Evolutionary conservation across 106 monocot species (phyloP).

Genomic region (Dendrobium chrysotoxum): DNA sequence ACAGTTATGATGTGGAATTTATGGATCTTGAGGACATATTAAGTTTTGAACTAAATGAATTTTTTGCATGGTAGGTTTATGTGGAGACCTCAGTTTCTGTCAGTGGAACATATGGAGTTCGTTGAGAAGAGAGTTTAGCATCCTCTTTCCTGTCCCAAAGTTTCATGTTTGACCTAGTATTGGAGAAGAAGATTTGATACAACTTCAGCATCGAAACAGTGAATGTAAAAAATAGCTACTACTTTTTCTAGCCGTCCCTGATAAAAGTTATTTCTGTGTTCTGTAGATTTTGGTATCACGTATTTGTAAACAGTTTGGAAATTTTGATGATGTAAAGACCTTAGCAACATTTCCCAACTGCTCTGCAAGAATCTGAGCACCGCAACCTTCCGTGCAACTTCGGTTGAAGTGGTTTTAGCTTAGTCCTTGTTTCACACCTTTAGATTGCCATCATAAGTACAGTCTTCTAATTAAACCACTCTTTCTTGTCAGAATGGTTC

Average conservation of each 20-base stretch:
- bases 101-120: background rate
- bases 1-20: background rate
- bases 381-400: no score
- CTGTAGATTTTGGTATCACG: no score
- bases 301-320: no score
- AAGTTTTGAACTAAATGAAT: background rate
- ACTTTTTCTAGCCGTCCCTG: background rate
- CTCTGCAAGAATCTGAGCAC: no score
- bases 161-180: background rate
- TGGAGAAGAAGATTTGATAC: background rate
- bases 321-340: background rate
- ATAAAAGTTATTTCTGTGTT: background rate
- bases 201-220: background rate
- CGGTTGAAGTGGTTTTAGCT: no score
- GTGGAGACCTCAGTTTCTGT: background rate
- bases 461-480: no score
- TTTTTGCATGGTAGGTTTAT: background rate
- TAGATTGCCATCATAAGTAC: no score
- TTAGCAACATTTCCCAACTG: background rate
- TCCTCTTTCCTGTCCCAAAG: background rate
- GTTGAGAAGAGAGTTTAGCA: background rate
- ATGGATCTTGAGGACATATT: background rate
- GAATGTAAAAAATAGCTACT: background rate
- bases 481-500: no score
- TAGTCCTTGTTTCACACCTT: no score